Evolutionary conservation across 2,329 filamentous ascomycete genomes (phyloP), one percentile per base, ranked within the genome.

Genomic region (Parastagonospora avenae): DNA sequence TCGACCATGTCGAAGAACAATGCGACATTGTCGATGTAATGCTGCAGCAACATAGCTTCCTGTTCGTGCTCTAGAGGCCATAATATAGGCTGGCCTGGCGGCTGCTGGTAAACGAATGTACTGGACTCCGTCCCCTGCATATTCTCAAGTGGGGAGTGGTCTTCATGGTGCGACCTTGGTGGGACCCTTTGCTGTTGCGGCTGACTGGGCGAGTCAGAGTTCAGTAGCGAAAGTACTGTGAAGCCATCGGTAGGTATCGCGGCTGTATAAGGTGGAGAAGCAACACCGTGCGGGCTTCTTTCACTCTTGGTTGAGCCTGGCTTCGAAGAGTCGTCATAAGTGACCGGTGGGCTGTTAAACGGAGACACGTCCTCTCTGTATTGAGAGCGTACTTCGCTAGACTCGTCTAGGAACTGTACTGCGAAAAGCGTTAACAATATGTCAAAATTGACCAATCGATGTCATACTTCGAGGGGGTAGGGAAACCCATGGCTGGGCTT

Each of bases 371-470:
- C 64, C 30, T 60, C 57, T 24, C 57, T 52, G 37, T 70, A 71
- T 8, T 71, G 66, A 4, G 68, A 66, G 9, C 67, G 61, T 7
- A 74, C 63, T 12, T 70, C 66, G 16, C 59, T 61, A 8, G 71
- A 73, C 32, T 74, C 68, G 50, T 74, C 70, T 15, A 73, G 42
- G 36, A 74, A 74, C 31, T 73, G 68, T 31, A 74, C 71, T 74
- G 35, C 16, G 11, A 16, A 16, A 12, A n/a, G 4, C 19, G 50
- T 70, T 42, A 69, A 53, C 42, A 12, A 8, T 9, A 12, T 11
- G 19, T 19, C 9, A 24, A 40, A 15, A 12, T 19, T 1, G 11
- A 11, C 7, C 8, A 15, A 4, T 14, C 27, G 8, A 32, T 36
- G 1, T 10, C 44, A 29, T 60, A 74, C 71, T 66, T 58, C 62